These are phyloP conservation scores for Chalaropsis ovoidea DNA, from an alignment of 2,329 filamentous ascomycete species.

Conservation along the genomic window DNA sequence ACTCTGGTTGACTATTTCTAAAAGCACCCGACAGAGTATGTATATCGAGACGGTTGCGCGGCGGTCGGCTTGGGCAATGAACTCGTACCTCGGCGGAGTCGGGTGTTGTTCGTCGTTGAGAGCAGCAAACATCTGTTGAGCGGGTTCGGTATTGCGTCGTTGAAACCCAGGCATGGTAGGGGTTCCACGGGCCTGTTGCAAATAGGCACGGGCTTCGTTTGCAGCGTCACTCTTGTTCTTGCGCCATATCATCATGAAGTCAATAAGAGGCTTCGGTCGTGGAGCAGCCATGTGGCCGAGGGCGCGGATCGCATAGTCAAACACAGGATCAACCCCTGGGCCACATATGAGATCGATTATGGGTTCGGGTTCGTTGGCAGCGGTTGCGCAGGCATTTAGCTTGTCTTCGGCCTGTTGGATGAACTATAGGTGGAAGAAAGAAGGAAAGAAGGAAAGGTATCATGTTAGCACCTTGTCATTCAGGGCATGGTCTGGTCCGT, in stretches of 20 bases:
- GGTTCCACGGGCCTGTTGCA: slow-evolving; percentile 43
- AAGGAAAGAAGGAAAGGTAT: neutral
- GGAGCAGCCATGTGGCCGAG: slow-evolving; percentile 89
- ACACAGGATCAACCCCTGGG: slow-evolving; percentile 72
- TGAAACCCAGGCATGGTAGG: slow-evolving; percentile 43
- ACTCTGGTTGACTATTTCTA: slow-evolving; percentile 89
- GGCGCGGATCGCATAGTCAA: slow-evolving; percentile 88
- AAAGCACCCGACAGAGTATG: slow-evolving; percentile 82
- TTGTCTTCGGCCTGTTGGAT: slow-evolving; percentile 95
- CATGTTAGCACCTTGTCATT: slow-evolving; percentile 25
- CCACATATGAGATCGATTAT: slow-evolving; percentile 85
- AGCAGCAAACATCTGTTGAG: slow-evolving; percentile 32
- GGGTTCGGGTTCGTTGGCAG: slow-evolving; percentile 68
- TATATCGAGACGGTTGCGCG: slow-evolving; percentile 92
- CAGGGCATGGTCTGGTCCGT: neutral
- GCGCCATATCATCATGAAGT: slow-evolving; percentile 96
- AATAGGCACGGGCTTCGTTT: slow-evolving; percentile 51
- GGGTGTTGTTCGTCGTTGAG: slow-evolving; percentile 40
- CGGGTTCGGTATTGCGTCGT: slow-evolving; percentile 65
- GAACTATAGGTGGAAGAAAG: slow-evolving; percentile 45
- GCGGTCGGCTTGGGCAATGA: slow-evolving; percentile 69
- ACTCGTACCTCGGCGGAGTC: slow-evolving; percentile 37
- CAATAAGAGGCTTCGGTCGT: slow-evolving; percentile 89
- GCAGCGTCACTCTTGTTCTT: slow-evolving; percentile 91
- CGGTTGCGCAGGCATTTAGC: slow-evolving; percentile 75